Evolutionary conservation across 352 stramenopile genomes (phyloP).

Genomic region (Phytophthora chlamydospora): DNA sequence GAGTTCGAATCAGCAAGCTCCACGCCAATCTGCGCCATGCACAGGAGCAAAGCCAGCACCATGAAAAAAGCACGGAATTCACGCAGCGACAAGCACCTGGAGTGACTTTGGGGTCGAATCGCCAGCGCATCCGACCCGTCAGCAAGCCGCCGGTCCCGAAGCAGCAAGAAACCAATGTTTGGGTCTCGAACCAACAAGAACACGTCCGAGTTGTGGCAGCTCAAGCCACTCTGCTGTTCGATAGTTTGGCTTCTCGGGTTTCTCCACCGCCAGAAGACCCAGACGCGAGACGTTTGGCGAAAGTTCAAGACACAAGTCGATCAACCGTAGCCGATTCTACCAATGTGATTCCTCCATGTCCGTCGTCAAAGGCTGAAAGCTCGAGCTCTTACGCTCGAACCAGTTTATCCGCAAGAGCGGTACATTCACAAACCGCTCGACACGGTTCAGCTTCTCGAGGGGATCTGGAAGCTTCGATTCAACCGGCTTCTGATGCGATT

Average conservation of each 20-base stretch:
- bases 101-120: slow-evolving; percentile 56
- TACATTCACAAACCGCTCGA: background rate
- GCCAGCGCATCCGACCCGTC: slow-evolving; percentile 45
- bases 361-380: background rate
- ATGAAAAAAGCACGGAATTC: slow-evolving; percentile 1
- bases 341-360: background rate
- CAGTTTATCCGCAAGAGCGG: slow-evolving; percentile 20
- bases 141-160: slow-evolving; percentile 70
- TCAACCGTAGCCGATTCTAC: background rate
- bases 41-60: slow-evolving; percentile 21
- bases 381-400: slow-evolving; percentile 12
- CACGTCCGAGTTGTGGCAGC: slow-evolving; percentile 35
- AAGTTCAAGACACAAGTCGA: background rate
- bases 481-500: slow-evolving; percentile 24
- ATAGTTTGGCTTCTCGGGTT: slow-evolving; percentile 27
- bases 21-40: slow-evolving; percentile 44
- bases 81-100: slow-evolving; percentile 8
- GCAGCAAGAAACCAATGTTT: slow-evolving; percentile 23
- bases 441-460: background rate
- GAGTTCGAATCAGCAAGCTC: slow-evolving; percentile 54
- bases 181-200: slow-evolving; percentile 31
- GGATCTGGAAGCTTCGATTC: background rate
- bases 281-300: slow-evolving; percentile 1
- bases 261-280: slow-evolving; percentile 18
- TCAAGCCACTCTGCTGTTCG: slow-evolving; percentile 23